A percentile compares a stretch with the other conserved stretches of the same genome.
phyloP scores from a whole-genome alignment of 1,284 basidiomycete species.

The Hymenochaete sp. region DNA sequence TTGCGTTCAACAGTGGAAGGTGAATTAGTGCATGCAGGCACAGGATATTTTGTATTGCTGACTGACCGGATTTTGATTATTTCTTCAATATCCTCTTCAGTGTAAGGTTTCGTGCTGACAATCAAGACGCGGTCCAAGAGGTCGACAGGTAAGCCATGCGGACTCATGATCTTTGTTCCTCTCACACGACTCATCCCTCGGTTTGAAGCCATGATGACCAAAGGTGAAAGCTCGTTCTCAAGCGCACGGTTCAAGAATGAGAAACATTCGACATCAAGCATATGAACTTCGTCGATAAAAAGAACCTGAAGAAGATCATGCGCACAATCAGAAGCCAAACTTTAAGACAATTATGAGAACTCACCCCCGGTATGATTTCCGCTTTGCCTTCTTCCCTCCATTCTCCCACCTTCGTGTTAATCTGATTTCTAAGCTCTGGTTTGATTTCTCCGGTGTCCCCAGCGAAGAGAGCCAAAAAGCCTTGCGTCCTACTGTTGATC shows the following conservation, averaged over 20 bases:
- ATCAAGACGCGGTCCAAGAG: conserved; percentile 92
- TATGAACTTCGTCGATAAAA: conserved; percentile 95
- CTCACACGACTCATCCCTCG: conserved; percentile 91
- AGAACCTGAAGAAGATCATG: conserved; percentile 57
- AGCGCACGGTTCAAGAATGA: conserved; percentile 96
- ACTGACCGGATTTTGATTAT: conserved; percentile 87
- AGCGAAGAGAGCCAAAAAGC: conserved; percentile 68
- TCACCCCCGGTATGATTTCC: conserved; percentile 91
- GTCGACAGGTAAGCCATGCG: conserved; percentile 93
- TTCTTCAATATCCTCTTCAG: conserved; percentile 76
- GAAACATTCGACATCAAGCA: conserved; percentile 99
- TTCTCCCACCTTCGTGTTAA: conserved; percentile 93
- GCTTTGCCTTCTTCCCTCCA: conserved; percentile 99
- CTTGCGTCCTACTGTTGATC: conserved; percentile 97
- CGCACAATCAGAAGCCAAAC: conserved; percentile 11
- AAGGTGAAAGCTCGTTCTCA: conserved; percentile 86
- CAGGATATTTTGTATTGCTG: not conserved
- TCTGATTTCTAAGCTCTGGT: conserved; percentile 92
- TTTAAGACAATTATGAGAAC: conserved; percentile 27
- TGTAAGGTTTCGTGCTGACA: conserved; percentile 89
- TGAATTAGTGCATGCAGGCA: not conserved
- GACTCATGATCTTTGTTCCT: conserved; percentile 89
- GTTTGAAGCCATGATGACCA: conserved; percentile 99
- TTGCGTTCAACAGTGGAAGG: not conserved
- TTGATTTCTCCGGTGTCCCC: conserved; percentile 99